Conservation (phyloP, 2,329 filamentous ascomycete species). For the Botrytis squamosa region DNA sequence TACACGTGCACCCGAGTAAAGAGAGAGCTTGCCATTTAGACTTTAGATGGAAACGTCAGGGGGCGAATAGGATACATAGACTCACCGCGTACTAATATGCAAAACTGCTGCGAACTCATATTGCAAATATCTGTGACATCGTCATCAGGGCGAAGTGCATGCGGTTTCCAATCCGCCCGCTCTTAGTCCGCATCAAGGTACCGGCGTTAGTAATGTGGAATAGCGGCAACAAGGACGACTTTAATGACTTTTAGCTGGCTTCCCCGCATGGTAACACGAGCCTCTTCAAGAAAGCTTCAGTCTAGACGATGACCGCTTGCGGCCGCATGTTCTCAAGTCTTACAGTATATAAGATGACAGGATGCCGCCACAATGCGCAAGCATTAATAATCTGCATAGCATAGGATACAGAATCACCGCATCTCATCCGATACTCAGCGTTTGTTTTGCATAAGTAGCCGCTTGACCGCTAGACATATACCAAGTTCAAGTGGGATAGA, state of each 20-base stretch:
- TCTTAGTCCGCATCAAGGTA: no score
- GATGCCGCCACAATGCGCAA: neutral
- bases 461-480: neutral
- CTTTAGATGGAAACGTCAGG: neutral
- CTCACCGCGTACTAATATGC: neutral
- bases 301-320: neutral
- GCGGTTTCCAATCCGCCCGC: neutral
- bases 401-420: neutral
- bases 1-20: neutral
- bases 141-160: neutral
- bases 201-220: neutral
- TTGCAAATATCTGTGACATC: neutral
- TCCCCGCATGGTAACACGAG: neutral
- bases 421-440: neutral
- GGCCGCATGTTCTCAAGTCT: neutral
- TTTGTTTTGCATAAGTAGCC: conserved; percentile 1
- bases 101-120: neutral
- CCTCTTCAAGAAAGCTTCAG: neutral
- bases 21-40: neutral
- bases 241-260: neutral
- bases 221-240: neutral
- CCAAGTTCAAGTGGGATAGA: neutral
- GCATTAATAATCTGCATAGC: neutral
- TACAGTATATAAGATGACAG: neutral
- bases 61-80: neutral